Evolutionary conservation across 768 basidiomycete species (phyloP).

Genomic region (Erythrobasidium yunnanense): DNA sequence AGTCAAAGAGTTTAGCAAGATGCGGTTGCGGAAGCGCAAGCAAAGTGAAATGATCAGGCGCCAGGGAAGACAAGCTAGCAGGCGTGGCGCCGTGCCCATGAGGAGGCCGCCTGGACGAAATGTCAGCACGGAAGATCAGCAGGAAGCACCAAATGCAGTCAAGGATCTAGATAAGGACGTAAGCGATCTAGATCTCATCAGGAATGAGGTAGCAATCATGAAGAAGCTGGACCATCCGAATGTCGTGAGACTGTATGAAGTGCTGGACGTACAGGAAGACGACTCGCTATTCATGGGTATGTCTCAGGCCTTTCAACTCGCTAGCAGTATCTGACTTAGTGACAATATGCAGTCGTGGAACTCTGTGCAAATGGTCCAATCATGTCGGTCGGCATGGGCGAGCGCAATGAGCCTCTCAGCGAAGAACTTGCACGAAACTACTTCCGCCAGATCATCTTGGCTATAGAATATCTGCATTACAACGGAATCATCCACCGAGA

Average conservation of each 20-base stretch:
- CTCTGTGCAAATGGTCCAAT: slow-evolving; percentile 24
- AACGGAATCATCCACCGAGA: slow-evolving; percentile 35
- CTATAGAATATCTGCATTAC: not conserved
- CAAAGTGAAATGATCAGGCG: slow-evolving; percentile 25
- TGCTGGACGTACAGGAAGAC: slow-evolving; percentile 35
- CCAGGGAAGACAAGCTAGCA: slow-evolving; percentile 9
- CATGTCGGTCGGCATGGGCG: slow-evolving; percentile 12
- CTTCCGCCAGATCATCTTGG: slow-evolving; percentile 36
- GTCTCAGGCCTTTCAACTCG: not conserved
- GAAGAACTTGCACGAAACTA: slow-evolving; percentile 32
- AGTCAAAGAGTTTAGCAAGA: slow-evolving; percentile 29
- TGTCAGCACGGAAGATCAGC: slow-evolving; percentile 32
- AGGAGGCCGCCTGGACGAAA: slow-evolving; percentile 10
- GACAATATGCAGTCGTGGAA: slow-evolving; percentile 22
- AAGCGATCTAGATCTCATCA: not conserved
- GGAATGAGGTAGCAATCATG: slow-evolving; percentile 95
- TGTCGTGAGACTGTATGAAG: slow-evolving; percentile 56
- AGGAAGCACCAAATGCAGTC: slow-evolving; percentile 34
- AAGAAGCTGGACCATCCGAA: slow-evolving; percentile 53
- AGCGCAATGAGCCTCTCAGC: slow-evolving; percentile 17
- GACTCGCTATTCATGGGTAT: slow-evolving; percentile 35
- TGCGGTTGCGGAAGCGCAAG: slow-evolving; percentile 22
- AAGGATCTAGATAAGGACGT: not conserved
- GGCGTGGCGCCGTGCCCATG: slow-evolving; percentile 15
- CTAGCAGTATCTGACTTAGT: not conserved